Base-by-base conservation (phyloP, 208 protist genomes). In the Wallacemonas rigidus region DNA sequence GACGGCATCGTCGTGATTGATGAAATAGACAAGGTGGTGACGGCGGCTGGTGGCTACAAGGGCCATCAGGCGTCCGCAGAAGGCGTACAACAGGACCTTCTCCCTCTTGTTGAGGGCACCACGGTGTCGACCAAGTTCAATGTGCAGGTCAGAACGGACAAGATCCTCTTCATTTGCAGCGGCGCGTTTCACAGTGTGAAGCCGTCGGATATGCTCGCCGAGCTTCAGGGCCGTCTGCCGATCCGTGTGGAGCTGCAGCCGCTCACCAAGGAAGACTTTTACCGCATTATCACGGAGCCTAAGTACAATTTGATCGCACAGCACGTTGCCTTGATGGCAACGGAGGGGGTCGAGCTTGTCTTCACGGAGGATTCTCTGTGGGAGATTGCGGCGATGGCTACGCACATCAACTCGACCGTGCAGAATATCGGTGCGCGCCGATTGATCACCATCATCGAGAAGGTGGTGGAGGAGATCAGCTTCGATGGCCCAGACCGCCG, bases 1-100 rank as follows among this genome's bases (percentile, higher is more conserved):
- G 96, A 99, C 77, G 98, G 98, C 68, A 99, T 99, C 74, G 98
- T 99, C 1, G 98, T 99, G 45, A 99, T 99, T 68, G 98, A 99
- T 77, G 98, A 99, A 76, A 99, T 99, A 69, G 98, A 99, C 88
- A 99, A 99, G 86, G 99, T 99, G 72, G 95, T 98, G 65, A 96
- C 91, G 14, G 85, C 91, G 0, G 80, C 89, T 0, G 92, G 92
- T 17, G 88, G 87, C 43, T 95, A 93, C 81, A 94, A 96, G 71
- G 91, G 92, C 2, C 89, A 95, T 65, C 96, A 99, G 81, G 97
- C 97, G 6, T 95, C 85, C 41, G 89, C 94, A 36, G 98, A 99
- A 74, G 98, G 98, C 65, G 98, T 99, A 6, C 98, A 99, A 88
- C 94, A 99, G 79, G 98, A 99, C 79, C 80, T 99, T 35, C 89